phyloP scores from a whole-genome alignment of 345 rosid genomes.

The Salix udensis region DNA sequence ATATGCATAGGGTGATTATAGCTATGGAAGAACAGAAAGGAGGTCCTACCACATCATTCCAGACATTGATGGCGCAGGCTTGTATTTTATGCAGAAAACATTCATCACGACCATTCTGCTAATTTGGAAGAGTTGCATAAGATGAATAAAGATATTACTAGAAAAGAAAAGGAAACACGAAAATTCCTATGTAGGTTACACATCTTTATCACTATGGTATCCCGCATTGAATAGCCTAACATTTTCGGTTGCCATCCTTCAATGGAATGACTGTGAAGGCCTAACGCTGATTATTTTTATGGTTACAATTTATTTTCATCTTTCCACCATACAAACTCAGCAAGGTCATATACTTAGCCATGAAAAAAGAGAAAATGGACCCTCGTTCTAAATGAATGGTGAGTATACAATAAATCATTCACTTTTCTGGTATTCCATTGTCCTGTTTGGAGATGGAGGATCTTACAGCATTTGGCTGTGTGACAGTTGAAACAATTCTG shows the following conservation, averaged over 20 bases:
- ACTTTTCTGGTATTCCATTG: neutral
- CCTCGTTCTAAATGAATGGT: neutral
- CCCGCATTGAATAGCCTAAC: neutral
- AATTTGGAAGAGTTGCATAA: neutral
- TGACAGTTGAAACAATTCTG: no score
- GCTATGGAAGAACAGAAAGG: neutral
- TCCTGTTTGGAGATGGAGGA: no score
- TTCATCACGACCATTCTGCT: constrained; percentile 45
- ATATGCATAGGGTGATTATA: neutral
- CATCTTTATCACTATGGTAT: neutral
- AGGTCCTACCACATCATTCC: constrained; percentile 29
- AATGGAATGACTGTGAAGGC: neutral
- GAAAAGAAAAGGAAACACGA: neutral
- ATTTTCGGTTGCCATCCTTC: neutral
- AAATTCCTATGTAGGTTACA: neutral
- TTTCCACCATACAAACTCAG: neutral
- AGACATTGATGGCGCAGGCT: constrained; percentile 35
- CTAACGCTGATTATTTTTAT: neutral
- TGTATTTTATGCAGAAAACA: constrained; percentile 35
- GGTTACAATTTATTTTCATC: no score
- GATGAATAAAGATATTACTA: neutral
- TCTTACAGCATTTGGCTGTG: neutral
- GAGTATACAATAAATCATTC: constrained; percentile 9
- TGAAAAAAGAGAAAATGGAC: constrained; percentile 9
- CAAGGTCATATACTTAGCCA: neutral